Conservation (phyloP, 2,329 filamentous ascomycete genomes). For the Chaetomium globosum region DNA sequence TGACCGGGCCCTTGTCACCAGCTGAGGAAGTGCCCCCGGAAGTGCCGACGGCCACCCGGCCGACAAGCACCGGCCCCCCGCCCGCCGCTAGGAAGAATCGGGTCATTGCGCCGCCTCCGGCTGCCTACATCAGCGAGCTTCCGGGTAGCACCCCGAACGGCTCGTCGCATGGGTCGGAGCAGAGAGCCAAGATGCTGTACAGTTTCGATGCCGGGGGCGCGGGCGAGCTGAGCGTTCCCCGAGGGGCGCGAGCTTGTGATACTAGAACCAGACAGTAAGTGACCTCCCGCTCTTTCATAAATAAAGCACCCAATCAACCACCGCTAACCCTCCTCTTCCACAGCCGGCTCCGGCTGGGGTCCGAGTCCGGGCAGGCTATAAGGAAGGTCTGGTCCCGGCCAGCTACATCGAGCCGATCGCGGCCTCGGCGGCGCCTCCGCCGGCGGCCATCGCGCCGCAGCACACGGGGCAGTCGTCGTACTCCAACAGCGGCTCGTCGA, state of each 20-base stretch:
- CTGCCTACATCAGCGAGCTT: conserved; percentile 73
- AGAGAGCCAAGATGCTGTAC: conserved; percentile 87
- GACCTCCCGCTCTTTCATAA: neutral
- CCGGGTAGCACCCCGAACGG: conserved; percentile 57
- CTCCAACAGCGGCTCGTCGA: conserved; percentile 74
- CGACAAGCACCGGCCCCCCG: conserved; percentile 41
- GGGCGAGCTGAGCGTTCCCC: conserved; percentile 75
- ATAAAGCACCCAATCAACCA: neutral
- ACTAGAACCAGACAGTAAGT: conserved; percentile 84
- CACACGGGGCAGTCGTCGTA: conserved; percentile 60
- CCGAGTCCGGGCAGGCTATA: conserved; percentile 73
- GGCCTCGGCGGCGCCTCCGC: conserved; percentile 45
- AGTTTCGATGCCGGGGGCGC: conserved; percentile 77
- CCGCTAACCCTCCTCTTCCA: conserved; percentile 39
- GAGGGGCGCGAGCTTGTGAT: conserved; percentile 79
- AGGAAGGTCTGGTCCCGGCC: conserved; percentile 84
- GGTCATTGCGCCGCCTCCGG: conserved; percentile 83
- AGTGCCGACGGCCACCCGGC: conserved; percentile 43
- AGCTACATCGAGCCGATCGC: conserved; percentile 72
- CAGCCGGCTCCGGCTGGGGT: conserved; percentile 94
- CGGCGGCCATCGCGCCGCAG: conserved; percentile 50
- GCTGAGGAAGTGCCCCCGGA: conserved; percentile 54
- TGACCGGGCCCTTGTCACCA: conserved; percentile 63
- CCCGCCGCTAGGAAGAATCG: conserved; percentile 61
- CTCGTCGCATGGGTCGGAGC: conserved; percentile 50